Conservation (phyloP, 2,329 filamentous ascomycete species). For the Fusarium protoensiforme region DNA sequence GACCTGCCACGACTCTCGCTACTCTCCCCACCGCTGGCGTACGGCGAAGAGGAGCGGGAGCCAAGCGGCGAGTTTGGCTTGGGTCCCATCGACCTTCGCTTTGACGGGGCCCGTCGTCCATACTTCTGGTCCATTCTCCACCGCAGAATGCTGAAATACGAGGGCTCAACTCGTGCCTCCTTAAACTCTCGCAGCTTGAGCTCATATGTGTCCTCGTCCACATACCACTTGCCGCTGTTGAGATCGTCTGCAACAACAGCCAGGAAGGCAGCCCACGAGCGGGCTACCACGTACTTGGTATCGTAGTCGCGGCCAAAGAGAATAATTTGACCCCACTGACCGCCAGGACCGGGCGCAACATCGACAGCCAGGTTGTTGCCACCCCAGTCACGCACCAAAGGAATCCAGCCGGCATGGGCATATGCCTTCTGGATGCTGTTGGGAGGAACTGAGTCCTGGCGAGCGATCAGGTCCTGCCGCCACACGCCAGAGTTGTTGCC, state of each 20-base stretch:
- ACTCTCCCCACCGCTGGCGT: conserved; percentile 72
- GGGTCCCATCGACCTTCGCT: conserved; percentile 64
- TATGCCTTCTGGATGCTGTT: conserved; percentile 92
- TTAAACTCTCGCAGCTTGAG: conserved; percentile 95
- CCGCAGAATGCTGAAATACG: conserved; percentile 93
- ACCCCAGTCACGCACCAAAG: conserved; percentile 95
- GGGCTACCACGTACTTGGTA: conserved; percentile 95
- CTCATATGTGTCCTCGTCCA: conserved; percentile 92
- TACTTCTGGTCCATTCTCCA: conserved; percentile 98
- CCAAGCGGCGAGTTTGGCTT: conserved; percentile 59
- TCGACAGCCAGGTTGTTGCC: conserved; percentile 97
- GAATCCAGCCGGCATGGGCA: conserved; percentile 94
- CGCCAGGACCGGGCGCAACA: conserved; percentile 87
- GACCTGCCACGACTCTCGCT: conserved; percentile 75
- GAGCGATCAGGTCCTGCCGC: conserved; percentile 84
- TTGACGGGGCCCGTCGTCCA: conserved; percentile 69
- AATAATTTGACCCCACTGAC: conserved; percentile 96
- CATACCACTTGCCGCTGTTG: conserved; percentile 86
- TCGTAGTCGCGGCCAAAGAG: conserved; percentile 98
- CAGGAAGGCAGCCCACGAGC: conserved; percentile 90
- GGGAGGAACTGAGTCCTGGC: conserved; percentile 89
- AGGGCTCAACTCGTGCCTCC: conserved; percentile 86
- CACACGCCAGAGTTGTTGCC: conserved; percentile 73
- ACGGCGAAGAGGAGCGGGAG: conserved; percentile 67
- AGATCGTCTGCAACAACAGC: conserved; percentile 91